A percentile compares a stretch with the other conserved stretches of the same genome.
These are phyloP conservation scores for Eleusine coracana DNA, from an alignment of 176 grass and related monocot genomes.

Conservation along the genomic window DNA sequence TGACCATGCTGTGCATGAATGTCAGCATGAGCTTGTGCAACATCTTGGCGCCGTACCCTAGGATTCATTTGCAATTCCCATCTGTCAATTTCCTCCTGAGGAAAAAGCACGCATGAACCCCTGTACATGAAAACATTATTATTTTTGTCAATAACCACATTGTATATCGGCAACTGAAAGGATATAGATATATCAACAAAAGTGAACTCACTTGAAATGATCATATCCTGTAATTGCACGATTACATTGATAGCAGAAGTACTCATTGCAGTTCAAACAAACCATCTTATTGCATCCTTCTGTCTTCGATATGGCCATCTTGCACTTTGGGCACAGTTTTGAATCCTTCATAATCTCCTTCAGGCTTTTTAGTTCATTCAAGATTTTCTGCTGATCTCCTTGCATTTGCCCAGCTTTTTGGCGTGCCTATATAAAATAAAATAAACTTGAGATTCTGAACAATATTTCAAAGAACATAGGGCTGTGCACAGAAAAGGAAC, in stretches of 20 bases:
- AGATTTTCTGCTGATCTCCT: constrained; percentile 49
- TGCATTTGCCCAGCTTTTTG: constrained; percentile 46
- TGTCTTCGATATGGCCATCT: constrained; percentile 76
- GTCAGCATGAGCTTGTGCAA: constrained; percentile 51
- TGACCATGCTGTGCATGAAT: constrained; percentile 24
- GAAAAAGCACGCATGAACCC: constrained; percentile 61
- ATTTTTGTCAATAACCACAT: constrained; percentile 34
- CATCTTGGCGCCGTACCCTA: constrained; percentile 44
- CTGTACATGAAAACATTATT: constrained; percentile 41
- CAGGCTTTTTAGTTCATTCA: constrained; percentile 68
- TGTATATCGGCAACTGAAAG: background rate
- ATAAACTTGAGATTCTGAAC: constrained; percentile 18
- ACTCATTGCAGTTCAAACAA: constrained; percentile 61
- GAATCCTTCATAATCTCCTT: constrained; percentile 71
- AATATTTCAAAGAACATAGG: background rate
- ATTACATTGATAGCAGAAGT: constrained; percentile 85
- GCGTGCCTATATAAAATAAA: constrained; percentile 50
- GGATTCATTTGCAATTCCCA: constrained; percentile 77
- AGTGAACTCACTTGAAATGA: constrained; percentile 66
- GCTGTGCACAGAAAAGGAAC: background rate
- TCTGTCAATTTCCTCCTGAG: constrained; percentile 62
- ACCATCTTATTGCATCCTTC: constrained; percentile 92
- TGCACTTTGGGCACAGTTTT: constrained; percentile 73
- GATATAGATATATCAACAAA: constrained; percentile 21
- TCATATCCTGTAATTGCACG: constrained; percentile 73